Evolutionary conservation across 805 yeast species (phyloP), one percentile per base, ranked within the genome.

Genomic region (Monosporozyma yasuniensis): DNA sequence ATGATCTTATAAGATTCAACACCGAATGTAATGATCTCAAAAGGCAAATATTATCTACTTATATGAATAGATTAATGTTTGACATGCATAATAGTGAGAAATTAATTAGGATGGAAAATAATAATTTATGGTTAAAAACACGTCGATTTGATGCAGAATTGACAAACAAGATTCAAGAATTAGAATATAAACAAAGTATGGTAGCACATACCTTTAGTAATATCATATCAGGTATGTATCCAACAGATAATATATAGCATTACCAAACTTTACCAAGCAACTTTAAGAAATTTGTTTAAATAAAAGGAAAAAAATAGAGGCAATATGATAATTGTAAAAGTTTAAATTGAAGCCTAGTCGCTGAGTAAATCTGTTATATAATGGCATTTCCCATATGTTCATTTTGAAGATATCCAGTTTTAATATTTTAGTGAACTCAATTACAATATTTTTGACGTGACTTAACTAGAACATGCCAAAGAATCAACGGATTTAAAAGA

Each of bases 111-210:
- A 52, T 55, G 8, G 66, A 63, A 41, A 63, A 61, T 46, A 50
- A 54, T 2, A 47, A 46, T 2, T 46, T 51, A 37, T 54, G 60
- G 53, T 46, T 53, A 2, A 46, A 53, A 38, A 44, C 59, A 47
- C 46, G 56, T 42, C 51, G 50, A 38, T 51, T 58, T 47, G 64
- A 63, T 41, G 27, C 53, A 11, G 56, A 53, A 38, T 42, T 63
- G 8, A 54, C 53, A 12, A 50, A 48, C n/a, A 62, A 52, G 47
- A 49, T 63, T 18, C 52, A 53, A 10, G 60, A 60, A 45, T 47
- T 63, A 32, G 62, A 61, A 47, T 53, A 56, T 39, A 51, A 59
- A 21, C 65, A 63, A 44, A 50, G 39, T 4, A 22, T 42, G n/a
- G 51, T 52, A 3, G 42, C 50, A 7, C 46, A 50, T n/a, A 42